Evolutionary conservation across 2,329 filamentous ascomycete genomes (phyloP).

Genomic region (Sarocladium oryzae): DNA sequence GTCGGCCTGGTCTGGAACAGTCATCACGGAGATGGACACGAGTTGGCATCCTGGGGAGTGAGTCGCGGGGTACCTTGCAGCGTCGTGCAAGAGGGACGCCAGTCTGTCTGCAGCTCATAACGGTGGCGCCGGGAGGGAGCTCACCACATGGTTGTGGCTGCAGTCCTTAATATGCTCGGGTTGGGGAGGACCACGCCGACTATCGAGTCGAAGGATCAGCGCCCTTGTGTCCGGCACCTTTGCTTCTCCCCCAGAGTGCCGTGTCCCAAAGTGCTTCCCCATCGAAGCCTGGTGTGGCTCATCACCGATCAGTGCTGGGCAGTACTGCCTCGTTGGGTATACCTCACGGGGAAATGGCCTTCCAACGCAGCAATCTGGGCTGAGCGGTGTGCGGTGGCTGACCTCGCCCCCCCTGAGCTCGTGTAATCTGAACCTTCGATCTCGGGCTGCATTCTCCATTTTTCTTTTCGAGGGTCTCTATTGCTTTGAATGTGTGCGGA

Average conservation of each 20-base stretch:
- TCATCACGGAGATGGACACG: background rate
- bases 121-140: background rate
- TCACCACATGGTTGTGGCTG: background rate
- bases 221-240: background rate
- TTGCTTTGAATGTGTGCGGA: background rate
- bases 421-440: constrained; percentile 1
- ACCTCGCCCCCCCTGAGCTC: background rate
- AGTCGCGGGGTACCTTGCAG: constrained; percentile 1
- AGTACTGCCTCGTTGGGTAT: background rate
- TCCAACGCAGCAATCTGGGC: background rate
- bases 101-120: background rate
- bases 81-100: background rate
- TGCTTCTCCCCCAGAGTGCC: no score
- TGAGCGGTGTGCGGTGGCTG: background rate
- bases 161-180: background rate
- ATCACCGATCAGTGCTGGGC: background rate
- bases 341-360: background rate
- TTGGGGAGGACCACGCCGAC: background rate
- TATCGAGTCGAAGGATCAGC: background rate
- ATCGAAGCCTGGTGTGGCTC: no score
- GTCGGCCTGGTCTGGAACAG: background rate
- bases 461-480: background rate
- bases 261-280: no score
- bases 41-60: background rate
- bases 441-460: background rate